A percentile compares a stretch with the other conserved stretches of the same genome.
phyloP scores from a whole-genome alignment of 225 moss, liverwort and hornwort species.

The Polytrichum commune region DNA sequence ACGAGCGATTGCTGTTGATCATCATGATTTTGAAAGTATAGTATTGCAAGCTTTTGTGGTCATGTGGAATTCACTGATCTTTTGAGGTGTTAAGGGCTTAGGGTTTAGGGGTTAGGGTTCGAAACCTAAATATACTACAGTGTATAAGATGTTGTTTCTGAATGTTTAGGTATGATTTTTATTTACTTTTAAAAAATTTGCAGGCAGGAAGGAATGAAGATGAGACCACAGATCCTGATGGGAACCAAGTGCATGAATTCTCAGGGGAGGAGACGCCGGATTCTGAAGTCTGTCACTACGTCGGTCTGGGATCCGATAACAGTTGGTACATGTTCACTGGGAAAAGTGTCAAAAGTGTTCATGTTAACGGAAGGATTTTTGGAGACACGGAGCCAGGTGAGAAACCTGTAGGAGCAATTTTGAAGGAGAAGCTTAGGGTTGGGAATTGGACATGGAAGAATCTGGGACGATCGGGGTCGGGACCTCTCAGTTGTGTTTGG shows the following conservation, averaged over 20 bases:
- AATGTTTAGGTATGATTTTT: too few species aligned
- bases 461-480: slow-evolving; percentile 63
- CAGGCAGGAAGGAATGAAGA: slow-evolving; percentile 26
- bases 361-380: slow-evolving; percentile 27
- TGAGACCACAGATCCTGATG: slow-evolving; percentile 22
- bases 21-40: too few species aligned
- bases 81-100: too few species aligned
- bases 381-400: slow-evolving; percentile 26
- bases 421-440: slow-evolving; percentile 59
- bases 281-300: slow-evolving; percentile 34
- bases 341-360: slow-evolving; percentile 57
- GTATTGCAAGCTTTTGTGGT: too few species aligned
- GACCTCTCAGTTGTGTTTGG: slow-evolving; percentile 68
- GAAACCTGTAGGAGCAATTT: slow-evolving; percentile 35
- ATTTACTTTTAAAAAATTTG: not conserved
- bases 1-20: too few species aligned
- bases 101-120: too few species aligned
- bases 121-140: too few species aligned
- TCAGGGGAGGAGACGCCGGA: slow-evolving; percentile 35
- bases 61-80: too few species aligned
- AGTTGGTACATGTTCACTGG: slow-evolving; percentile 73
- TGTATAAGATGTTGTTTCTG: too few species aligned
- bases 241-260: slow-evolving; percentile 25
- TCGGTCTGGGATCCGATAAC: slow-evolving; percentile 67
- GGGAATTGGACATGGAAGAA: slow-evolving; percentile 53